These are phyloP conservation scores for Pseudogymnoascus sp. DNA, from an alignment of 2,329 filamentous ascomycete genomes.

Conservation along the genomic window DNA sequence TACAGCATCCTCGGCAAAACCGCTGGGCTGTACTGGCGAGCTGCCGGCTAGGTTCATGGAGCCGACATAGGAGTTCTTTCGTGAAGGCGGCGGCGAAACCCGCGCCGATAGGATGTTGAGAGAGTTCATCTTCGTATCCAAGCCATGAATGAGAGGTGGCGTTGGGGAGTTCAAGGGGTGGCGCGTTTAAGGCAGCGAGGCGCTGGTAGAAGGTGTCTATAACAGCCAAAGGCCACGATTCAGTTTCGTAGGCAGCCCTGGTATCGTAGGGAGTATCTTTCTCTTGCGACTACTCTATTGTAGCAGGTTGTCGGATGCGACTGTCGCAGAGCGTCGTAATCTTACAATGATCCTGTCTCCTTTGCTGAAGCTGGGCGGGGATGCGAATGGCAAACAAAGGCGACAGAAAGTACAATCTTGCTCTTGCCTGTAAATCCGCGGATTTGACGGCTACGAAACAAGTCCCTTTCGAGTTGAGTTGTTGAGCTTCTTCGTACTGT, in stretches of 20 bases:
- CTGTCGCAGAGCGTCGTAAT: slow-evolving; percentile 6
- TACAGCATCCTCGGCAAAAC: slow-evolving; percentile 31
- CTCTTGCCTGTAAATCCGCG: slow-evolving; percentile 4
- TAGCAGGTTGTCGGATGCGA: neutral
- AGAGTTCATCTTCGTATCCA: slow-evolving; percentile 76
- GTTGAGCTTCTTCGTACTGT: slow-evolving; percentile 6
- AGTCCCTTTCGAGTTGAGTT: neutral
- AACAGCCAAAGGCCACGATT: neutral
- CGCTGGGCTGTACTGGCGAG: slow-evolving; percentile 4
- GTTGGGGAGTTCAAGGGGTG: neutral
- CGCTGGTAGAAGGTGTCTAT: neutral
- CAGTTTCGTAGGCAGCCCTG: neutral
- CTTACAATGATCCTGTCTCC: neutral
- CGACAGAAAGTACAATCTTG: neutral
- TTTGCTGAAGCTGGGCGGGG: neutral
- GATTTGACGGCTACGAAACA: slow-evolving; percentile 6
- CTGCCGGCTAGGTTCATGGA: slow-evolving; percentile 14
- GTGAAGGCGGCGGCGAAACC: slow-evolving; percentile 57
- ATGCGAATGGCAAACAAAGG: neutral
- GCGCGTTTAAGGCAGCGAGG: neutral
- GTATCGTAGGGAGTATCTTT: neutral
- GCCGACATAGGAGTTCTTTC: slow-evolving; percentile 52
- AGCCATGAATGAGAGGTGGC: slow-evolving; percentile 39
- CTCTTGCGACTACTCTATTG: neutral
- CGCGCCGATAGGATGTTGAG: slow-evolving; percentile 86